Evolutionary conservation across 2,329 filamentous ascomycete genomes (phyloP).

Genomic region (Trichoderma afroharzianum): DNA sequence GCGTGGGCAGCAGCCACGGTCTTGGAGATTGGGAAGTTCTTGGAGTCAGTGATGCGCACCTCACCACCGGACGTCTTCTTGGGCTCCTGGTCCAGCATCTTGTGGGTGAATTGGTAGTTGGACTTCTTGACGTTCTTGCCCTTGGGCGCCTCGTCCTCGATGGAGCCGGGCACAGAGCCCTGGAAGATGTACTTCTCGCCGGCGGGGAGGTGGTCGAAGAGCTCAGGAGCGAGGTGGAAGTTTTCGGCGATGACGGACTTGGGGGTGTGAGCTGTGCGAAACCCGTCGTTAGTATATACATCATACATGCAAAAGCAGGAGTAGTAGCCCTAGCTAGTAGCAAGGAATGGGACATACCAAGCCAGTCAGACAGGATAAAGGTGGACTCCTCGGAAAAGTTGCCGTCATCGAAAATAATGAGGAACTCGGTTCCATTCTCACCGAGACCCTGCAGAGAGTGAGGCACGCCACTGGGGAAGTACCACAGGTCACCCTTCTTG

Average conservation of each 20-base stretch:
- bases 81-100: constrained; percentile 67
- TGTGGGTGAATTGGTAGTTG: constrained; percentile 65
- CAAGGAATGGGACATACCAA: constrained; percentile 42
- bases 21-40: constrained; percentile 69
- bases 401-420: constrained; percentile 49
- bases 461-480: constrained; percentile 73
- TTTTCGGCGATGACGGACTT: constrained; percentile 71
- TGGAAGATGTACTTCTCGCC: constrained; percentile 76
- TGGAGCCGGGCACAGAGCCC: constrained; percentile 60
- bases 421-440: constrained; percentile 54
- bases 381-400: constrained; percentile 60
- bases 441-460: constrained; percentile 72
- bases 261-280: constrained; percentile 60
- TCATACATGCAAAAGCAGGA: background rate
- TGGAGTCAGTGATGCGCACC: constrained; percentile 72
- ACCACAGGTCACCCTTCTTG: constrained; percentile 74
- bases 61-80: constrained; percentile 63
- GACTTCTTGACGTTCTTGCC: constrained; percentile 62
- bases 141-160: constrained; percentile 61
- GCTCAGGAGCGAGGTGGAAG: constrained; percentile 67
- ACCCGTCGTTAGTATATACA: background rate
- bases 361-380: constrained; percentile 70
- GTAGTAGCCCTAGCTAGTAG: background rate
- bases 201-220: constrained; percentile 65
- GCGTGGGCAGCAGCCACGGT: constrained; percentile 71